Evolutionary conservation across 768 basidiomycete genomes (phyloP), one percentile per base, ranked within the genome.

Genomic region (Mycena rosella): DNA sequence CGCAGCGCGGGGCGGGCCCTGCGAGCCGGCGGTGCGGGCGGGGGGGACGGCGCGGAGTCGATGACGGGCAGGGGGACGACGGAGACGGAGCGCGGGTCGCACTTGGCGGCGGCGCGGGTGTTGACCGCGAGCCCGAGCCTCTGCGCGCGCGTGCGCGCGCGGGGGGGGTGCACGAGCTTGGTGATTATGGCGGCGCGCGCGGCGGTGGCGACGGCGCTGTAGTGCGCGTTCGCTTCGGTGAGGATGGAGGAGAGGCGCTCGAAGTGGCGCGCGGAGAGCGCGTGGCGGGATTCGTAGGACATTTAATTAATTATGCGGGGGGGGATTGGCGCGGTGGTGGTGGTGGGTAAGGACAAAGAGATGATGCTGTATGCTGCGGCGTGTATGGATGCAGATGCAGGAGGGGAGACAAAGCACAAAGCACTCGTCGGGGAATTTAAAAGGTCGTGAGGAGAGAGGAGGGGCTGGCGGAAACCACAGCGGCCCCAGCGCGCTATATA

Each of bases 91-190:
- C 67, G 73, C 15, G 76, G 77, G 6, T 84, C 80, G 59, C 84
- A 85, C 20, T n/a, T n/a, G n/a, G 73, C 73, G 42, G 78, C 74
- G 1, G 88, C 87, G 27, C 74, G 78, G 18, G 84, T 81, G 75
- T 86, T 79, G 53, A 90, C 77, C 8, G 64, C 70, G 36, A 89
- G 85, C 30, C 83, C 80, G n/a, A 85, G 80, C 17, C 65, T 65
- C 15, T 65, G 70, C 5, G 89, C 89, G 27, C 78, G 84, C n/a
- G 74, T 80, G 60, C 82, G 84, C 13, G 89, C 89, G 71, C 85
- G 86, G 66, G 80, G 69, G 0, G 85, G 85, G 18, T 79, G 75
- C 7, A 77, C n/a, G n/a, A n/a, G n/a, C n/a, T n/a, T n/a, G n/a
- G n/a, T n/a, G n/a, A n/a, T 74, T 4, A 77, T 65, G 26, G 77